Conservation (phyloP, 2,329 filamentous ascomycete genomes). For the Aspergillus thermomutatus region DNA sequence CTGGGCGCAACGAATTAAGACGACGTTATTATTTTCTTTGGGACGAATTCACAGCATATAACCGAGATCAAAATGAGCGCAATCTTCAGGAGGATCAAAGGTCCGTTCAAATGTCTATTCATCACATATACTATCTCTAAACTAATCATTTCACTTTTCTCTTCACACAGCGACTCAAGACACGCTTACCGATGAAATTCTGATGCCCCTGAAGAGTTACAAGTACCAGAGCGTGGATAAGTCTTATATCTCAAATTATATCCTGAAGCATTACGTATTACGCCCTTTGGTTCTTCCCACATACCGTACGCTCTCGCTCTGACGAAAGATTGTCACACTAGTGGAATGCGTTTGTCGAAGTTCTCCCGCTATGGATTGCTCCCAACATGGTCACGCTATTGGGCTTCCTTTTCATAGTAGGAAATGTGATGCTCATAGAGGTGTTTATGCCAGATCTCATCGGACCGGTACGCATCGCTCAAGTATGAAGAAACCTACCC, state of each 20-base stretch:
- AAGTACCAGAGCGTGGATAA: constrained; percentile 98
- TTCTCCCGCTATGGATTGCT: constrained; percentile 92
- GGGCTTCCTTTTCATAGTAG: constrained; percentile 90
- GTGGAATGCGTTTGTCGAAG: constrained; percentile 95
- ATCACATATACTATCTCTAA: background rate
- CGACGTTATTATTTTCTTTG: background rate
- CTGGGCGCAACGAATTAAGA: background rate
- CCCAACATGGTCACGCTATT: constrained; percentile 96
- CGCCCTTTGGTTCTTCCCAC: background rate
- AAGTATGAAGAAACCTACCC: background rate
- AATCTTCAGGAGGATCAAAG: constrained; percentile 35
- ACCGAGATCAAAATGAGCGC: constrained; percentile 24
- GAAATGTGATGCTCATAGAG: constrained; percentile 72
- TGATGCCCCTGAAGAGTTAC: constrained; percentile 89
- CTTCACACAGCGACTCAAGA: constrained; percentile 42
- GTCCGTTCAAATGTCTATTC: constrained; percentile 19
- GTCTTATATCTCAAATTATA: constrained; percentile 87
- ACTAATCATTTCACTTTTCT: constrained; percentile 4
- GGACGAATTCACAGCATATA: background rate
- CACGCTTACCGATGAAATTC: constrained; percentile 79
- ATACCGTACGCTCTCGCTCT: background rate
- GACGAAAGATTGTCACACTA: constrained; percentile 36
- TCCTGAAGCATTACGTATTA: constrained; percentile 90
- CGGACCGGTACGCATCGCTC: constrained; percentile 65
- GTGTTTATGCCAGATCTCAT: constrained; percentile 85